Conservation (phyloP, 164 flowering plant species). For the Stephania japonica region DNA sequence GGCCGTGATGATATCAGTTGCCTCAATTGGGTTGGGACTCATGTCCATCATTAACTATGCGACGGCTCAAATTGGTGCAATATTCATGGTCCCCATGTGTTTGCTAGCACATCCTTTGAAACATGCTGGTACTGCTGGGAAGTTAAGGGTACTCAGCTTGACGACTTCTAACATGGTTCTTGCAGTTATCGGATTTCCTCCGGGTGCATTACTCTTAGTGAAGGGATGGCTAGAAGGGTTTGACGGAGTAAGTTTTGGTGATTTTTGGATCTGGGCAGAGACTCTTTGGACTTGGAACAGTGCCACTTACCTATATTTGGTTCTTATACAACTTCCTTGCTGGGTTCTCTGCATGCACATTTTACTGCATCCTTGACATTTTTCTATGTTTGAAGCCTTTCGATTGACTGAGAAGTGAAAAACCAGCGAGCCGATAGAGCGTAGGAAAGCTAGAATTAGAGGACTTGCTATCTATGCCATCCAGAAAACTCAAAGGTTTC, state of each 20-base stretch:
- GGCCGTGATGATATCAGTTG: conserved; percentile 60
- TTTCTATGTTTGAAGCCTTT: conserved; percentile 1
- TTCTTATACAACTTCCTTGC: conserved; percentile 55
- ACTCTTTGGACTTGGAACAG: conserved; percentile 91
- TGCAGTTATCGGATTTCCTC: conserved; percentile 53
- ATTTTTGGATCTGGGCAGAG: conserved; percentile 84
- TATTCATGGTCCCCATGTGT: conserved; percentile 75
- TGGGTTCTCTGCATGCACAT: conserved; percentile 26
- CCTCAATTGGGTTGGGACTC: conserved; percentile 67
- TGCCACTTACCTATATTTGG: conserved; percentile 80
- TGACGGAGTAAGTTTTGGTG: conserved; percentile 33
- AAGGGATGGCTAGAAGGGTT: conserved; percentile 44
- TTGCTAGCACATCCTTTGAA: conserved; percentile 61
- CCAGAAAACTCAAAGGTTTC: not conserved
- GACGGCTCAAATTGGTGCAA: conserved; percentile 83
- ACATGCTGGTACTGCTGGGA: conserved; percentile 28
- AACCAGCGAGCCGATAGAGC: not conserved
- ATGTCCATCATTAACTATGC: conserved; percentile 96
- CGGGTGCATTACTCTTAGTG: conserved; percentile 39
- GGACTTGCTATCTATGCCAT: not conserved
- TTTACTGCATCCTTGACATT: conserved; percentile 22
- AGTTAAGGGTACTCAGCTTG: conserved; percentile 25
- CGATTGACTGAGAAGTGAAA: not conserved
- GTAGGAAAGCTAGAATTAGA: not conserved
- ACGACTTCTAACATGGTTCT: conserved; percentile 42